Evolutionary conservation across 1,284 basidiomycete genomes (phyloP).

Genomic region (Clitocybe nebularis): DNA sequence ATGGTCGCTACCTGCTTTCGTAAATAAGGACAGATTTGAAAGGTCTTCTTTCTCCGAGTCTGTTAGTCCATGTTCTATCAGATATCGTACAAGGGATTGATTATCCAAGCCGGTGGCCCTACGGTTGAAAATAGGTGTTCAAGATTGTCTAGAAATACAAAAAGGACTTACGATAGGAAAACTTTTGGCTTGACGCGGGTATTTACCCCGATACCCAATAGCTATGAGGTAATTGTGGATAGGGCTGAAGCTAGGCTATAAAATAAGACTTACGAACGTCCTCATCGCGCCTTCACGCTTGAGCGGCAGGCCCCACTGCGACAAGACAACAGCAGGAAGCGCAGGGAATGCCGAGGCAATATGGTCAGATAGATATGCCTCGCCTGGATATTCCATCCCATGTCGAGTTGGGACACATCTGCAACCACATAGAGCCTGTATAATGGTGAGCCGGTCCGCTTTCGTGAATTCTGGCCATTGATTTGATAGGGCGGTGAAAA

Average conservation of each 20-base stretch:
- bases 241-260: not conserved
- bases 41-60: not conserved
- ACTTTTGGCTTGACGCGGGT: not conserved
- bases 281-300: not conserved
- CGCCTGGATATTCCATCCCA: not conserved
- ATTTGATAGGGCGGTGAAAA: not conserved
- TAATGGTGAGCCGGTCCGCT: not conserved
- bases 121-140: too few species aligned
- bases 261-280: not conserved
- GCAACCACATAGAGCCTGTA: not conserved
- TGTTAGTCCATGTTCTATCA: too few species aligned
- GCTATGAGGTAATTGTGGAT: too few species aligned
- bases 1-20: too few species aligned
- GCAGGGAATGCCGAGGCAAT: not conserved
- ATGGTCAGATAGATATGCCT: not conserved
- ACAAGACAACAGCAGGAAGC: not conserved
- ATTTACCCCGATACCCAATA: constrained; percentile 1
- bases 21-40: not conserved
- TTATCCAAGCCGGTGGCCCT: too few species aligned
- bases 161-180: too few species aligned
- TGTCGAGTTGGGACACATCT: not conserved
- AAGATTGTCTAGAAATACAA: too few species aligned
- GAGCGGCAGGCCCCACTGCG: not conserved
- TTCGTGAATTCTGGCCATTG: not conserved
- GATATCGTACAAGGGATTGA: too few species aligned